Evolutionary conservation across 805 yeast species (phyloP).

Genomic region (Maudiozyma barnettii): DNA sequence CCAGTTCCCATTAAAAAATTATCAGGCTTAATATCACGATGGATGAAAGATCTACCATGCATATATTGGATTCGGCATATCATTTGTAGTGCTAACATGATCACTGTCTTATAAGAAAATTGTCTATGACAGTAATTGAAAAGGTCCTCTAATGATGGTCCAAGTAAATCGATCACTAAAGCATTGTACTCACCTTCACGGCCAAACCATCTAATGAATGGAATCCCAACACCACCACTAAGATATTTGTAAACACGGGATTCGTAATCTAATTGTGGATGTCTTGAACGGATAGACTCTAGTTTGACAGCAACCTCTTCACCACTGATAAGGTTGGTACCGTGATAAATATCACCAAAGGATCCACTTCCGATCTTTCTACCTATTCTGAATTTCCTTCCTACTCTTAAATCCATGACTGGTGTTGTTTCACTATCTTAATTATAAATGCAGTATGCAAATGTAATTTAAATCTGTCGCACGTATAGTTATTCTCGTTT

Average conservation of each 20-base stretch:
- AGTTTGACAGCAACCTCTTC: conserved; percentile 96
- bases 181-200: conserved; percentile 95
- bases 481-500: too few relatives aligned
- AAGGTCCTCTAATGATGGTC: conserved; percentile 90
- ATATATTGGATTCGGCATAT: conserved; percentile 90
- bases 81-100: conserved; percentile 87
- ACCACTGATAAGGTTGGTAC: conserved; percentile 88
- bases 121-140: conserved; percentile 93
- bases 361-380: conserved; percentile 96
- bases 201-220: conserved; percentile 95
- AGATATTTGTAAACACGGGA: conserved; percentile 91
- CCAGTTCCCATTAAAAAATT: conserved; percentile 84
- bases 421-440: background rate
- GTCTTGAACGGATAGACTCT: conserved; percentile 82
- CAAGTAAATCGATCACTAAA: conserved; percentile 90
- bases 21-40: conserved; percentile 79
- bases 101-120: conserved; percentile 86
- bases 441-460: too few relatives aligned
- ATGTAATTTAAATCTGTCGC: too few relatives aligned
- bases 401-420: conserved; percentile 69
- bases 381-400: conserved; percentile 88
- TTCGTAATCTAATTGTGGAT: conserved; percentile 94
- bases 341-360: conserved; percentile 91
- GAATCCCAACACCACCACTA: conserved; percentile 95
- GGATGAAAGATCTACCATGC: conserved; percentile 88